Evolutionary conservation across 768 basidiomycete genomes (phyloP).

Genomic region (Boletus rubescentipes): DNA sequence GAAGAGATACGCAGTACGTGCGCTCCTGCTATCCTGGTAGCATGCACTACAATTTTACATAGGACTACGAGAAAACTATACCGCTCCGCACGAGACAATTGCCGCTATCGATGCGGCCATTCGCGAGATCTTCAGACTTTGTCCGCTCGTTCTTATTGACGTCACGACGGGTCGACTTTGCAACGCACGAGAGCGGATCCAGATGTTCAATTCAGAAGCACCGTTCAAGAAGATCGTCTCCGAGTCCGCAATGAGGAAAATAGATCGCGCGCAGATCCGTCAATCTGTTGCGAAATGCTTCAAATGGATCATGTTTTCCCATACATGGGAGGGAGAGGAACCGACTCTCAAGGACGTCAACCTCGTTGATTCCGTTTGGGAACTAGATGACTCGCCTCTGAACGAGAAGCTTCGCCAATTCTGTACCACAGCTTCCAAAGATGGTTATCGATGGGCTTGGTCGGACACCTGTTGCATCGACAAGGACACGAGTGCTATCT

Average conservation of each 20-base stretch:
- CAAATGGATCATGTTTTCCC: background rate
- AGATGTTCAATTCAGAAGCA: background rate
- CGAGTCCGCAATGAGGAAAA: background rate
- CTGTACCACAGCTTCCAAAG: background rate
- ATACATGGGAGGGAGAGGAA: background rate
- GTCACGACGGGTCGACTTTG: background rate
- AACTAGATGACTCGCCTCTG: background rate
- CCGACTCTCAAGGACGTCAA: background rate
- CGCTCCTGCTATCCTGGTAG: too few species aligned
- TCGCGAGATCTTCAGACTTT: background rate
- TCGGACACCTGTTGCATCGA: background rate
- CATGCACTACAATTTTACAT: background rate
- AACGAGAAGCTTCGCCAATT: background rate
- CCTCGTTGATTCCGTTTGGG: background rate
- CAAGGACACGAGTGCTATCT: background rate
- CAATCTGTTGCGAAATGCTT: background rate
- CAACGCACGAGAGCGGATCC: background rate
- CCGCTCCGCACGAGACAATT: background rate
- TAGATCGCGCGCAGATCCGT: background rate
- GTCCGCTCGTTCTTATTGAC: background rate
- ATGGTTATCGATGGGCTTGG: background rate
- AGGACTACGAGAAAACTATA: background rate
- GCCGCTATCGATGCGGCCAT: background rate
- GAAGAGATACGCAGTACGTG: too few species aligned
- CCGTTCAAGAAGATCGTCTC: background rate